phyloP scores from a whole-genome alignment of 2,329 filamentous ascomycete species.

The Xylariaceae sp. region DNA sequence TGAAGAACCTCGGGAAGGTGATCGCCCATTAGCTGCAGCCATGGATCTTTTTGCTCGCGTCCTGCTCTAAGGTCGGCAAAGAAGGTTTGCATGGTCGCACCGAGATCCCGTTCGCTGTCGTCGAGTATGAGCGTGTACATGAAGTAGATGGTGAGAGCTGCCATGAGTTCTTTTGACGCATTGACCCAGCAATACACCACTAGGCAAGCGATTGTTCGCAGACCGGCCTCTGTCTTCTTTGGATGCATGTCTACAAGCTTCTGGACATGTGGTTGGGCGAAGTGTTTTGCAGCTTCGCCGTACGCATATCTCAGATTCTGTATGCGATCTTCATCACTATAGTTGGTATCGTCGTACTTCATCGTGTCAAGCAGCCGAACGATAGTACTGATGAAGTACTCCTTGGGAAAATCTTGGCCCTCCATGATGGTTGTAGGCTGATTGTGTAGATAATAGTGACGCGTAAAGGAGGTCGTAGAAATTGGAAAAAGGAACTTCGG shows the following conservation, averaged over 20 bases:
- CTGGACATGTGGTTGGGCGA: slow-evolving; percentile 14
- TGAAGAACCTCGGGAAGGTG: slow-evolving; percentile 16
- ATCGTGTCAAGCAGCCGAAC: slow-evolving; percentile 17
- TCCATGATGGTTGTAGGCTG: background rate
- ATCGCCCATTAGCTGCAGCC: slow-evolving; percentile 18
- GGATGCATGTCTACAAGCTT: slow-evolving; percentile 8
- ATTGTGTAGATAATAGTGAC: background rate
- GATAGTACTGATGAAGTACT: slow-evolving; percentile 1
- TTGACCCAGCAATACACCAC: slow-evolving; percentile 29
- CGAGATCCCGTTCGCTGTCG: slow-evolving; percentile 15
- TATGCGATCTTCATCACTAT: slow-evolving; percentile 12
- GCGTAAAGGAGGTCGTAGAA: background rate
- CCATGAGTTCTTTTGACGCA: slow-evolving; percentile 17
- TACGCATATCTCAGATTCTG: slow-evolving; percentile 14
- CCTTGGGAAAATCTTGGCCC: background rate
- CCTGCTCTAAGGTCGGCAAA: slow-evolving; percentile 17
- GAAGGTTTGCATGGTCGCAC: slow-evolving; percentile 13
- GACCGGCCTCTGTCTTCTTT: slow-evolving; percentile 9
- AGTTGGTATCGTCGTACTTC: slow-evolving; percentile 19
- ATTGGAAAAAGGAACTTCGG: background rate
- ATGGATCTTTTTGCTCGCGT: slow-evolving; percentile 12
- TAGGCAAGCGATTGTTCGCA: slow-evolving; percentile 26
- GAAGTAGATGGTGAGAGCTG: slow-evolving; percentile 19
- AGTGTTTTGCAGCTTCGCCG: slow-evolving; percentile 16
- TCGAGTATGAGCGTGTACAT: slow-evolving; percentile 20